These are phyloP conservation scores for Alternaria gaisen DNA, from an alignment of 2,329 filamentous ascomycete genomes.

Conservation along the genomic window DNA sequence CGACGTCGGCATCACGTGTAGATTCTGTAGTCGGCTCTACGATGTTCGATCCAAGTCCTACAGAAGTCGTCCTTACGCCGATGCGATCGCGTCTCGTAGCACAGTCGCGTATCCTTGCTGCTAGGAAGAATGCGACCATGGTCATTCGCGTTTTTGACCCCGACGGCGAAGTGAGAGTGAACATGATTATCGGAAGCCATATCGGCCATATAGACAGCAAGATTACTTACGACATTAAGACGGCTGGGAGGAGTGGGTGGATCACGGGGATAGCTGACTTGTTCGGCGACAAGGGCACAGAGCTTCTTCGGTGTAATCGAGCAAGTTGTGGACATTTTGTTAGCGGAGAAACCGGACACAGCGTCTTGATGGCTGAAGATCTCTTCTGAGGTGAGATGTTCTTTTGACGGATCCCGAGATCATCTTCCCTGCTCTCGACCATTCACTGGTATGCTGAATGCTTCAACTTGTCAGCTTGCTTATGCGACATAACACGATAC, in stretches of 20 bases:
- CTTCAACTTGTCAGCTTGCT: neutral
- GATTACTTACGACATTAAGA: slow-evolving; percentile 63
- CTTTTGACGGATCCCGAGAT: neutral
- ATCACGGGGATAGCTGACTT: slow-evolving; percentile 38
- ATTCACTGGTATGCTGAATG: neutral
- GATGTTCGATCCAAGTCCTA: slow-evolving; percentile 11
- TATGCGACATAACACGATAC: slow-evolving; percentile 2
- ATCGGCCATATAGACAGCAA: slow-evolving; percentile 67
- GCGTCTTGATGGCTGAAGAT: slow-evolving; percentile 23
- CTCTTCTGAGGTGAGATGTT: slow-evolving; percentile 23
- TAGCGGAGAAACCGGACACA: slow-evolving; percentile 15
- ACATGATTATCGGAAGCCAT: slow-evolving; percentile 67
- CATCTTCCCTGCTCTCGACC: neutral
- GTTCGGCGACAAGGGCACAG: slow-evolving; percentile 16
- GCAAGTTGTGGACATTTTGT: slow-evolving; percentile 30
- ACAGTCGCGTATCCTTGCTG: slow-evolving; percentile 70
- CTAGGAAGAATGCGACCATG: slow-evolving; percentile 64
- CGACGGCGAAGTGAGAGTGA: slow-evolving; percentile 60
- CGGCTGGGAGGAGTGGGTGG: slow-evolving; percentile 33
- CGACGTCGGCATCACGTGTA: slow-evolving; percentile 20
- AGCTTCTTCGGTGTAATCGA: slow-evolving; percentile 5
- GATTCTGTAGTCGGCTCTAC: slow-evolving; percentile 33
- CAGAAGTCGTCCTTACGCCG: slow-evolving; percentile 35
- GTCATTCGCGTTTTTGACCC: slow-evolving; percentile 64
- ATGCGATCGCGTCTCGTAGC: slow-evolving; percentile 71